A percentile compares a stretch with the other conserved stretches of the same genome.
phyloP scores from a whole-genome alignment of 441 rosid genomes.

The Pelargonium fulgidum region DNA sequence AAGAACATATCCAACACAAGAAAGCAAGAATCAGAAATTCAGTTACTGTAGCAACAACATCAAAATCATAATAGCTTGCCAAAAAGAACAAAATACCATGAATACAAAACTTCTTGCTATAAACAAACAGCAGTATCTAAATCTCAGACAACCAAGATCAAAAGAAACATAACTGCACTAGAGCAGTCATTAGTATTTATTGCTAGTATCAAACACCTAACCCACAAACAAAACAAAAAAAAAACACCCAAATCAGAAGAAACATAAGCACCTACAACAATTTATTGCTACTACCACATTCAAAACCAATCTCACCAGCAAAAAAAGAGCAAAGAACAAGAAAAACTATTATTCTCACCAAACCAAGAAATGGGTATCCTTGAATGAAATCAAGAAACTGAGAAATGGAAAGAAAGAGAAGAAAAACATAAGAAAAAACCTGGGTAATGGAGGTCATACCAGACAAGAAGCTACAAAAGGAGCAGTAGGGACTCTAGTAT shows the following conservation, averaged over 20 bases:
- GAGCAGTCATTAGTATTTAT: no score
- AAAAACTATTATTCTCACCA: not conserved
- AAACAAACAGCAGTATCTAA: not conserved
- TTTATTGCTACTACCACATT: not conserved
- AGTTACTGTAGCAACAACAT: not conserved
- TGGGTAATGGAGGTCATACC: not conserved
- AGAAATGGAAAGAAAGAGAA: not conserved
- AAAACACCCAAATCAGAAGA: no score
- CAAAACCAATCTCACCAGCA: not conserved
- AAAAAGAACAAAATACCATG: not conserved
- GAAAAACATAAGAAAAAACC: not conserved
- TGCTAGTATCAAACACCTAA: no score
- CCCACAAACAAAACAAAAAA: no score
- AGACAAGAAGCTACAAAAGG: not conserved
- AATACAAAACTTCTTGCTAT: not conserved
- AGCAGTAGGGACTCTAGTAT: not conserved
- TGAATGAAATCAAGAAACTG: not conserved
- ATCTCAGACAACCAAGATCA: not conserved
- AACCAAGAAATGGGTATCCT: not conserved
- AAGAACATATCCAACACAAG: not conserved
- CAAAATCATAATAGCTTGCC: not conserved
- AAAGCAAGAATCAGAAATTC: not conserved
- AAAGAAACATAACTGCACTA: not conserved
- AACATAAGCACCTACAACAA: not conserved
- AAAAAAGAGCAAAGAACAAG: not conserved